Conservation (phyloP, 2,329 filamentous ascomycete species). For the Aspergillus felis region DNA sequence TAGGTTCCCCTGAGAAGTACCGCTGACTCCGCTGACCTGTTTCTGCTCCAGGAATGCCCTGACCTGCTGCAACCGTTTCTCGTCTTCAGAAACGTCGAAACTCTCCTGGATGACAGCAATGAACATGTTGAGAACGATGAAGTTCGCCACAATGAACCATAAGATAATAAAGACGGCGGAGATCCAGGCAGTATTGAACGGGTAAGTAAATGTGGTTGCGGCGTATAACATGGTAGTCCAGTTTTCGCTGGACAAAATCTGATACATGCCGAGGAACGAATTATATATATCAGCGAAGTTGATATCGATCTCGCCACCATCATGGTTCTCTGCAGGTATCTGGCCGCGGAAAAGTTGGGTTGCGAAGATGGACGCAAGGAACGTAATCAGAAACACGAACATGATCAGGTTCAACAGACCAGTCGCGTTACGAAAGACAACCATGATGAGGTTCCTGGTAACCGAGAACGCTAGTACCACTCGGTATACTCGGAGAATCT, state of each 20-base stretch:
- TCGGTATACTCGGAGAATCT: slow-evolving; percentile 87
- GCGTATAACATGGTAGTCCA: slow-evolving; percentile 89
- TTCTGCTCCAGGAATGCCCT: slow-evolving; percentile 90
- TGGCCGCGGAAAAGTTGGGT: slow-evolving; percentile 89
- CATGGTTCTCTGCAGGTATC: slow-evolving; percentile 60
- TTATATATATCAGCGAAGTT: slow-evolving; percentile 92
- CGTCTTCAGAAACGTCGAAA: slow-evolving; percentile 97
- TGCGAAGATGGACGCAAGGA: slow-evolving; percentile 88
- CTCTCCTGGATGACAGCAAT: slow-evolving; percentile 99
- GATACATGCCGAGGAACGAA: slow-evolving; percentile 96
- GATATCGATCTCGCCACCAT: slow-evolving; percentile 62
- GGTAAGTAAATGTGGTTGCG: slow-evolving; percentile 65
- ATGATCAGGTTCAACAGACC: slow-evolving; percentile 93
- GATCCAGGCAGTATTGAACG: slow-evolving; percentile 78
- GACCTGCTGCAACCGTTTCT: slow-evolving; percentile 94
- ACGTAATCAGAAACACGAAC: slow-evolving; percentile 94
- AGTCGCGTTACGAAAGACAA: slow-evolving; percentile 84
- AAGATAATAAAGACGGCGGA: slow-evolving; percentile 84
- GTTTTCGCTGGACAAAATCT: slow-evolving; percentile 91
- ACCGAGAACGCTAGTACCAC: slow-evolving; percentile 85
- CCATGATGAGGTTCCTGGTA: slow-evolving; percentile 76
- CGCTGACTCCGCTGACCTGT: slow-evolving; percentile 72
- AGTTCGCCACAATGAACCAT: slow-evolving; percentile 94
- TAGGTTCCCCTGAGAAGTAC: slow-evolving; percentile 65
- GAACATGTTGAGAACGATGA: slow-evolving; percentile 99